Percentiles rank a stretch among this genome's conserved stretches.
Evolutionary conservation across 2,329 filamentous ascomycete species (phyloP).

Genomic region (Pseudogymnoascus sp.): DNA sequence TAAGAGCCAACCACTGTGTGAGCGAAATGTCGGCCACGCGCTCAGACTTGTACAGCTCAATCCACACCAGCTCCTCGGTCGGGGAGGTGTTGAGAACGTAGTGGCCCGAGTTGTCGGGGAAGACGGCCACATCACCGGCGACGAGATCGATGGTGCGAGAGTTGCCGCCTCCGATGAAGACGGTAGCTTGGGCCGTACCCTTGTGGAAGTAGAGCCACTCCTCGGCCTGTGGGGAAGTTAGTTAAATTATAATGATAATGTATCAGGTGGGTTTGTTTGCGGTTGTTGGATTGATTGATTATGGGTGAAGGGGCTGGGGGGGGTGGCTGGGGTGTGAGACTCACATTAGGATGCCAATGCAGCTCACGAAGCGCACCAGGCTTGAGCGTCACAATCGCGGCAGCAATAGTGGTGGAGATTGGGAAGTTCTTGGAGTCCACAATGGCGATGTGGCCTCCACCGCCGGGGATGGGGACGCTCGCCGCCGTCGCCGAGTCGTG

Average conservation of each 20-base stretch:
- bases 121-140: conserved; percentile 59
- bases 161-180: conserved; percentile 53
- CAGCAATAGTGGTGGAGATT: conserved; percentile 55
- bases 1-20: conserved; percentile 62
- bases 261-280: conserved; percentile 3
- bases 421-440: conserved; percentile 63
- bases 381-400: conserved; percentile 55
- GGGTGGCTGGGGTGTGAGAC: conserved; percentile 18
- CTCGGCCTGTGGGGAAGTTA: conserved; percentile 40
- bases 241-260: not conserved
- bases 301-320: not conserved
- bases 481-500: conserved; percentile 41
- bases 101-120: conserved; percentile 59
- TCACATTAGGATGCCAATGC: conserved; percentile 62
- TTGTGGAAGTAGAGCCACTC: conserved; percentile 66
- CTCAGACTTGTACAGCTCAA: conserved; percentile 63
- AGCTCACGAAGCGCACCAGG: conserved; percentile 56
- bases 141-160: conserved; percentile 60
- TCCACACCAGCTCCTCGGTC: conserved; percentile 56
- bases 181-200: conserved; percentile 52
- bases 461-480: conserved; percentile 41
- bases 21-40: conserved; percentile 58
- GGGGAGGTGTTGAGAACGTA: conserved; percentile 62
- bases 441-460: conserved; percentile 53
- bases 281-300: not conserved